Percentiles rank a stretch among this genome's conserved stretches.
These are phyloP conservation scores for Begonia loranthoides DNA, from an alignment of 306 rosid genomes.

Conservation along the genomic window DNA sequence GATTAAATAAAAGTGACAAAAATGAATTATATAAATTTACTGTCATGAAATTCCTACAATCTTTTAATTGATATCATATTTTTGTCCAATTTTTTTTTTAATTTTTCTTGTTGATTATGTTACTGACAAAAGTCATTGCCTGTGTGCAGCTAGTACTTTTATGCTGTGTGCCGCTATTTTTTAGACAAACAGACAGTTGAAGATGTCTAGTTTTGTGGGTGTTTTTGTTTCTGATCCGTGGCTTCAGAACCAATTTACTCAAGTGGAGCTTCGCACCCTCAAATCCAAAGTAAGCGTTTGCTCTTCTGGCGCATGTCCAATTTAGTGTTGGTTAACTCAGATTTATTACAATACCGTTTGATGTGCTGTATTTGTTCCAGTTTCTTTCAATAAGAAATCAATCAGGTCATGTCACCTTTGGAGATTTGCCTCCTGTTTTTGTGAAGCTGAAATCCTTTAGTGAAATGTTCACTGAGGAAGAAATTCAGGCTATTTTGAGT, in stretches of 20 bases:
- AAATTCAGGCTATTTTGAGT: slow-evolving; percentile 42
- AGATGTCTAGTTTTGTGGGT: slow-evolving; percentile 77
- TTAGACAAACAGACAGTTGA: slow-evolving; percentile 19
- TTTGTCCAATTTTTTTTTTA: too few relatives aligned
- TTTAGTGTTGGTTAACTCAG: background rate
- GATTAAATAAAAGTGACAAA: too few relatives aligned
- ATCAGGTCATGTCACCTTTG: slow-evolving; percentile 47
- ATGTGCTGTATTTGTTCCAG: slow-evolving; percentile 31
- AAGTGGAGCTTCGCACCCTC: slow-evolving; percentile 84
- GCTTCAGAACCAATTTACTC: slow-evolving; percentile 96
- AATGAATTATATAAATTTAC: too few relatives aligned
- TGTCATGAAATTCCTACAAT: background rate
- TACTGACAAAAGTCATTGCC: too few relatives aligned
- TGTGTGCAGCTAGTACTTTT: slow-evolving; percentile 13
- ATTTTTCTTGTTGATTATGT: background rate
- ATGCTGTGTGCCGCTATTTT: slow-evolving; percentile 12
- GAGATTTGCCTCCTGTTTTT: slow-evolving; percentile 56
- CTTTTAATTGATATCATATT: background rate
- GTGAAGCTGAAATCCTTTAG: slow-evolving; percentile 49
- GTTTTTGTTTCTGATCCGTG: slow-evolving; percentile 97
- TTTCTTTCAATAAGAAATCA: slow-evolving; percentile 57
- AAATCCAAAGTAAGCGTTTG: slow-evolving; percentile 54
- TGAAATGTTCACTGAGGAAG: slow-evolving; percentile 50
- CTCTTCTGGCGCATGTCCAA: background rate
- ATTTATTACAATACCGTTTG: slow-evolving; percentile 10